Percentiles rank a stretch among this genome's conserved stretches.
Conservation (phyloP, 257 asterid genomes). For the Petunia secreta region DNA sequence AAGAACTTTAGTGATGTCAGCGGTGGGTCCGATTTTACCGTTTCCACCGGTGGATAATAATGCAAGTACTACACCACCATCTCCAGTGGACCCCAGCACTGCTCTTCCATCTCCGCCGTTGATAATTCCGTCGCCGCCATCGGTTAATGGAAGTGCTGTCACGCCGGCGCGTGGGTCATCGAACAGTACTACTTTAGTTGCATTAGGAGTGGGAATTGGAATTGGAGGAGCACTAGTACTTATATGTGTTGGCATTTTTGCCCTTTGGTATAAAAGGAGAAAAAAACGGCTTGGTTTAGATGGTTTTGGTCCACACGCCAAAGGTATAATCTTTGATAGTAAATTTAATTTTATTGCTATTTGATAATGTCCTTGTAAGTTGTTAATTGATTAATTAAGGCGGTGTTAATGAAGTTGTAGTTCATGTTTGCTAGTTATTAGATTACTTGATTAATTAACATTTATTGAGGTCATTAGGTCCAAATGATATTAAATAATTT, state of each 20-base stretch:
- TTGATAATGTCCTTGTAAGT: neutral
- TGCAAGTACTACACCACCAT: constrained; percentile 30
- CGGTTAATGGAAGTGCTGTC: constrained; percentile 31
- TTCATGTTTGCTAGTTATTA: neutral
- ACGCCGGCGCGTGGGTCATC: constrained; percentile 37
- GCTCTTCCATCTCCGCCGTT: constrained; percentile 19
- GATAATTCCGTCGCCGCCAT: constrained; percentile 39
- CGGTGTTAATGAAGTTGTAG: neutral
- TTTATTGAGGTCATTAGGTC: constrained; percentile 5
- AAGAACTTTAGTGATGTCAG: constrained; percentile 22
- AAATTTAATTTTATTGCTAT: neutral
- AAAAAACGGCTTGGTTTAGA: constrained; percentile 45
- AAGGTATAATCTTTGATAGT: constrained; percentile 48
- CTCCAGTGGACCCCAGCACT: constrained; percentile 23
- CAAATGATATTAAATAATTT: neutral
- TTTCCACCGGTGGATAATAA: constrained; percentile 39
- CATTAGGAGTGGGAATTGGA: constrained; percentile 85
- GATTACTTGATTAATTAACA: neutral
- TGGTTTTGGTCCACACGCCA: constrained; percentile 47
- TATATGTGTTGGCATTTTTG: constrained; percentile 63
- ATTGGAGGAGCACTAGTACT: constrained; percentile 79
- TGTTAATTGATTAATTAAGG: neutral
- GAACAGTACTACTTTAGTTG: constrained; percentile 51
- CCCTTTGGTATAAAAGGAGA: constrained; percentile 71
- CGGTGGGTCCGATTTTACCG: constrained; percentile 39